Conservation (phyloP, 192 early-diverging fungal genomes). For the Neocallimastix lanati region DNA sequence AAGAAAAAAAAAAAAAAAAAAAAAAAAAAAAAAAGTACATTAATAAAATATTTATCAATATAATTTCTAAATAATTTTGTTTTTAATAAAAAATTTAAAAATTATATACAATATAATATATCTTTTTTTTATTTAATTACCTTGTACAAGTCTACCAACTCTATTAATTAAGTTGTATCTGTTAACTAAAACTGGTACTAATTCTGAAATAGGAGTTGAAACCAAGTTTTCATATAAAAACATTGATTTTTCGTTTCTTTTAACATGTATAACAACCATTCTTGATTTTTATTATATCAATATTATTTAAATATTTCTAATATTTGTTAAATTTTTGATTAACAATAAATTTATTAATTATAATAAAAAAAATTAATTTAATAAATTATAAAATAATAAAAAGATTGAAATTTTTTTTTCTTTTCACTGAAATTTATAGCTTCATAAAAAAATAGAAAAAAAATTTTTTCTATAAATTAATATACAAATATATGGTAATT, state of each 20-base stretch:
- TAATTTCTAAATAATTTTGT: no score
- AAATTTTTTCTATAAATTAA: no score
- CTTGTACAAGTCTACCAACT: constrained; percentile 15
- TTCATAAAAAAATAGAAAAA: no score
- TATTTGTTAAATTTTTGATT: background rate
- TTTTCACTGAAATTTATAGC: no score
- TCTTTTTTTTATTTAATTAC: constrained; percentile 7
- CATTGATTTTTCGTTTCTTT: constrained; percentile 17
- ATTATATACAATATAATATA: constrained; percentile 1
- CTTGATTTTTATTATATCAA: constrained; percentile 2
- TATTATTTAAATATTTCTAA: background rate
- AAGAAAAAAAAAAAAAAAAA: no score
- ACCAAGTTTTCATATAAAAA: constrained; percentile 19
- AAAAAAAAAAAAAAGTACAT: no score
- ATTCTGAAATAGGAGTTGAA: constrained; percentile 4
- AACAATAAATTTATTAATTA: background rate
- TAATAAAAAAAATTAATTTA: background rate
- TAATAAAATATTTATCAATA: no score
- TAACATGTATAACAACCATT: constrained; percentile 23
- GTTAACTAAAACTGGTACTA: constrained; percentile 13
- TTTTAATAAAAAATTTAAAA: no score
- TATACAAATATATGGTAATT: no score
- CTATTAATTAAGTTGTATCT: constrained; percentile 16
- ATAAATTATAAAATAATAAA: background rate
- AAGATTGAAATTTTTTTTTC: no score